Percentiles rank a stretch among this genome's conserved stretches.
Evolutionary conservation across 139 green algal species (phyloP).

Genomic region (Tetraselmis striata): DNA sequence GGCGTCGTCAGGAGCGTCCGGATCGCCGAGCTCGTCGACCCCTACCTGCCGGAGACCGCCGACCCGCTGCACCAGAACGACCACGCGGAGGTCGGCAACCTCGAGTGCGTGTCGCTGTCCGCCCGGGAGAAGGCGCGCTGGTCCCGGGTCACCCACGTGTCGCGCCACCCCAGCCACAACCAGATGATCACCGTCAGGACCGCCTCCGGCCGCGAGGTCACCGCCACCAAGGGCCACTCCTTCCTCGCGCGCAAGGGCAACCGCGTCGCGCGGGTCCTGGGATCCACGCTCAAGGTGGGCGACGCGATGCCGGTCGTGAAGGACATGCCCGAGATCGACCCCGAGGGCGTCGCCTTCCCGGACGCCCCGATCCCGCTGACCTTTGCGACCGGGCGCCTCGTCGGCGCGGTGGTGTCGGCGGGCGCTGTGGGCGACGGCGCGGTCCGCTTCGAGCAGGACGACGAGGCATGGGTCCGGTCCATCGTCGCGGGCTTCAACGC

Average conservation of each 20-base stretch:
- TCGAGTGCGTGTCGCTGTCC: not conserved
- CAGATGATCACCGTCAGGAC: conserved; percentile 4
- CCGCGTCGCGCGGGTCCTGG: not conserved
- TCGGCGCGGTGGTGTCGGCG: not conserved
- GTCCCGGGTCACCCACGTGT: conserved; percentile 4
- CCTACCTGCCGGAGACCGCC: not conserved
- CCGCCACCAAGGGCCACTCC: conserved; percentile 10
- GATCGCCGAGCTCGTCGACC: conserved; percentile 11
- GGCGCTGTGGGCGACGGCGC: not conserved
- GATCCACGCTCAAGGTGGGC: not conserved
- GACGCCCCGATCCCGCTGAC: too few relatives aligned
- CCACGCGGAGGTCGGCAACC: not conserved
- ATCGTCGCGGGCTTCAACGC: too few relatives aligned
- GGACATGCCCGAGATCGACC: not conserved
- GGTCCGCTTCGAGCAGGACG: not conserved
- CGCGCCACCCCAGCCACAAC: conserved; percentile 8
- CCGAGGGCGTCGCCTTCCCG: too few relatives aligned
- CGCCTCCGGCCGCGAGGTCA: conserved; percentile 1
- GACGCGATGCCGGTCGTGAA: conserved; percentile 3
- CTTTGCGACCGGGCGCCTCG: conserved; percentile 7
- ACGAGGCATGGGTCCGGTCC: too few relatives aligned
- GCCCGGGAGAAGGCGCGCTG: not conserved
- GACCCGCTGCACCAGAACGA: not conserved
- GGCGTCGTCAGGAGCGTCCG: not conserved
- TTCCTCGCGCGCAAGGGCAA: conserved; percentile 11